phyloP scores from a whole-genome alignment of 164 flowering plant species.

The Vitis rupestris region DNA sequence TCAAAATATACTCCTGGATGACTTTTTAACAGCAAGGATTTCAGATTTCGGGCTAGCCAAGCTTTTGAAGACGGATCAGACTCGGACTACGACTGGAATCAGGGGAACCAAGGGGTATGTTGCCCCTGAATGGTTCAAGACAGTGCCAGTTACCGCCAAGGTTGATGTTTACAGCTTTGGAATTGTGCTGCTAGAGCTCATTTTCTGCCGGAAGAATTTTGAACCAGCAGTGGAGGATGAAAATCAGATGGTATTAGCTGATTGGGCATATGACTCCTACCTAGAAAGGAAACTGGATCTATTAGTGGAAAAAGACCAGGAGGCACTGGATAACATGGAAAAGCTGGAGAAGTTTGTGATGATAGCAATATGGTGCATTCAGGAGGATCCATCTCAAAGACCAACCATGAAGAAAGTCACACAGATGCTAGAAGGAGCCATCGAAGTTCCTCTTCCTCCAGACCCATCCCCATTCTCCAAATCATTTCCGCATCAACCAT shows the following conservation, averaged over 20 bases:
- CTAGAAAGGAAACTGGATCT: neutral
- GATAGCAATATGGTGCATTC: constrained; percentile 32
- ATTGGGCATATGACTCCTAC: constrained; percentile 15
- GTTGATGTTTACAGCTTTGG: constrained; percentile 32
- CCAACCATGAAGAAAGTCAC: constrained; percentile 24
- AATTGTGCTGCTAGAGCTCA: constrained; percentile 25
- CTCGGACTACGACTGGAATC: constrained; percentile 14
- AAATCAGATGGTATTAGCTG: neutral
- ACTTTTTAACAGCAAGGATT: constrained; percentile 11
- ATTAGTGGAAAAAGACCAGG: constrained; percentile 5
- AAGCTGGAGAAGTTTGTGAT: constrained; percentile 20
- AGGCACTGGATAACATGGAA: constrained; percentile 7
- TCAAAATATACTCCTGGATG: constrained; percentile 25
- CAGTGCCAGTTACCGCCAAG: constrained; percentile 17
- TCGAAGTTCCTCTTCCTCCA: too few species aligned
- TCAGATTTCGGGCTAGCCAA: constrained; percentile 17
- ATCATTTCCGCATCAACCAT: too few species aligned
- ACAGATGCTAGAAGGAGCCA: too few species aligned
- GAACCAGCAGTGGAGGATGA: neutral
- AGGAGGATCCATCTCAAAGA: constrained; percentile 28
- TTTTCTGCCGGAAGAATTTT: constrained; percentile 21
- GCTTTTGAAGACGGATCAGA: constrained; percentile 21
- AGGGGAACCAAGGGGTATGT: constrained; percentile 27
- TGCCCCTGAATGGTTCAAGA: constrained; percentile 26
- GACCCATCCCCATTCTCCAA: too few species aligned